Conservation (phyloP, 1,139 yeast genomes). For the Schwanniomyces etchellsii region DNA sequence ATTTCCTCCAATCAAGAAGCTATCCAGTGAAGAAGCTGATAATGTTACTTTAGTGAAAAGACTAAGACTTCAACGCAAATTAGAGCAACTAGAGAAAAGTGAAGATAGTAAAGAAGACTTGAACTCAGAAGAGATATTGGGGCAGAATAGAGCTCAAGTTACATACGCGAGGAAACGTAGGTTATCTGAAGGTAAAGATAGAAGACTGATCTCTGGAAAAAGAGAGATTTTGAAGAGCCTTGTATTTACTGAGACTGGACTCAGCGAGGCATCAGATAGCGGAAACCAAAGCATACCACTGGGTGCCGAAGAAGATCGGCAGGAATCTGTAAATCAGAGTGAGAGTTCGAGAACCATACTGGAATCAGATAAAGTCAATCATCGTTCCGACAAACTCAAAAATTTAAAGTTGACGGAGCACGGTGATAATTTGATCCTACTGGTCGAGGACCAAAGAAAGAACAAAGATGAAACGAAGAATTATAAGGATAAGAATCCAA, state of each 20-base stretch:
- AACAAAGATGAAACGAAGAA: not conserved
- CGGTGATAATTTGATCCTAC: slow-evolving; percentile 7
- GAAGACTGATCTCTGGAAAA: not conserved
- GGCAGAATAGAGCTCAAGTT: slow-evolving; percentile 3
- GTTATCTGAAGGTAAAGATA: not conserved
- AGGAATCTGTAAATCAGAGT: too few relatives aligned
- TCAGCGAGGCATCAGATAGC: not conserved
- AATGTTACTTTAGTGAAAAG: slow-evolving; percentile 15
- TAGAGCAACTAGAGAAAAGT: slow-evolving; percentile 4
- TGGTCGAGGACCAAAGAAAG: not conserved
- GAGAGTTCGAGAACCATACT: not conserved
- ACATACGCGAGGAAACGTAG: slow-evolving; percentile 1
- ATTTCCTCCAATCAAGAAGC: slow-evolving; percentile 20
- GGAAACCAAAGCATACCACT: not conserved
- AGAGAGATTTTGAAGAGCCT: not conserved
- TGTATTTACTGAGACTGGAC: not conserved
- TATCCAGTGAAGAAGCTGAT: slow-evolving; percentile 16
- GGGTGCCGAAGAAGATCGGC: not conserved
- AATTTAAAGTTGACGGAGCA: slow-evolving; percentile 6
- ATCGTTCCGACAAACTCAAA: slow-evolving; percentile 2
- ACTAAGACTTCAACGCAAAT: slow-evolving; percentile 8
- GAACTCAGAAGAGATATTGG: not conserved
- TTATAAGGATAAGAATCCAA: not conserved
- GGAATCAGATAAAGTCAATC: not conserved
- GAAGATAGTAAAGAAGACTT: slow-evolving; percentile 4